Evolutionary conservation across 1,139 yeast species (phyloP), one percentile per base, ranked within the genome.

Genomic region (Nakaseomyces bracarensis): DNA sequence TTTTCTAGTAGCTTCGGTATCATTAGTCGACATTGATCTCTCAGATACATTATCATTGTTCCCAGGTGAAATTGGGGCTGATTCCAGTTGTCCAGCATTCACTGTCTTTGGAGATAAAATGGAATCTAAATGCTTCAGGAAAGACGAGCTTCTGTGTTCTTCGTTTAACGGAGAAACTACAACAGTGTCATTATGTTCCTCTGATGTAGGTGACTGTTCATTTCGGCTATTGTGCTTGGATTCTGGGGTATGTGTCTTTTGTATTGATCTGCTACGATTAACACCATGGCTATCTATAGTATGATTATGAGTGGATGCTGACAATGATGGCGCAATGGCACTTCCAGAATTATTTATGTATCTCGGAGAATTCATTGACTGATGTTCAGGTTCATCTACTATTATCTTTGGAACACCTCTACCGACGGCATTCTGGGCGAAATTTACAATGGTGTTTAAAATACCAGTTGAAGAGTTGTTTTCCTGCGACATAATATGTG

Each of bases 71-170:
- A 10, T 6, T n/a, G n/a, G n/a, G n/a, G n/a, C n/a, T n/a, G n/a
- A n/a, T n/a, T n/a, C n/a, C n/a, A n/a, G n/a, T n/a, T n/a, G n/a
- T n/a, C n/a, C n/a, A n/a, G n/a, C n/a, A n/a, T n/a, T n/a, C n/a
- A n/a, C n/a, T n/a, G n/a, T 42, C 25, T 47, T 15, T 2, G 58
- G 43, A 25, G 64, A 46, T 15, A 66, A 44, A 11, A 66, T 44
- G 4, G 59, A 51, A 39, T 66, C 69, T 37, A 66, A 44, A 46
- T 65, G 67, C 30, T 62, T 61, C 37, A 65, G 47, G 43, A 66
- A 66, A 3, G 64, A 57, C 8, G 55, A 46, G 27, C 53, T 52
- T 39, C 56, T 49, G 38, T 47, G 51, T 2, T 45, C 46, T 3
- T 35, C 39, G 14, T 41, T 38, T 13, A 44, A 19, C 2, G 48